phyloP scores from a whole-genome alignment of 306 rosid genomes.

The Styphnolobium japonicum region DNA sequence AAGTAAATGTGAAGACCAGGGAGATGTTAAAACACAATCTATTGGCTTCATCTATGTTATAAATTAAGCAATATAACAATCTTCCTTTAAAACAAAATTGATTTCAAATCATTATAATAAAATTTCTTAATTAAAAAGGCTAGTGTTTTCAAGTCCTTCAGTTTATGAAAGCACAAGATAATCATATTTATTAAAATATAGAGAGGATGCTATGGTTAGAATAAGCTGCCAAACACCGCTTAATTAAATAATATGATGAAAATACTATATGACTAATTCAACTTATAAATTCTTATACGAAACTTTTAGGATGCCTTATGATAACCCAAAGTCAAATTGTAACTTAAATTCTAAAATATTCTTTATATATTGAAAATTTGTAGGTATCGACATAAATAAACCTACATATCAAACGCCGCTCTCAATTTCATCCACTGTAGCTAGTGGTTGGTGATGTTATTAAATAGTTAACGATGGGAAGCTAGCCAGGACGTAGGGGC shows the following conservation, averaged over 20 bases:
- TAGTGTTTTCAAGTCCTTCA: background rate
- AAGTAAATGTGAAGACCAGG: background rate
- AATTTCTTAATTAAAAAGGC: no score
- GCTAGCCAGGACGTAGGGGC: background rate
- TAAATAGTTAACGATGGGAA: background rate
- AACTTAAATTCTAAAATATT: background rate
- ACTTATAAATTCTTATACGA: background rate
- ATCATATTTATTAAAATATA: background rate
- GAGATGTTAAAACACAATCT: background rate
- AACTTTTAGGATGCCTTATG: background rate
- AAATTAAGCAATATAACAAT: no score
- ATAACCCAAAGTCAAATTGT: background rate
- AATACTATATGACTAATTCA: background rate
- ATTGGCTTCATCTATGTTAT: background rate
- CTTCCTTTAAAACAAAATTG: no score
- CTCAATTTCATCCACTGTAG: background rate
- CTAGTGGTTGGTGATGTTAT: background rate
- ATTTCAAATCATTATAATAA: no score
- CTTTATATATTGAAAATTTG: background rate
- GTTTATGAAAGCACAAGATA: background rate
- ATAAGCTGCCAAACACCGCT: background rate
- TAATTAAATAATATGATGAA: background rate
- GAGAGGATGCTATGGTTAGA: background rate
- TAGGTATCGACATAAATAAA: background rate
- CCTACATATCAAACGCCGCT: background rate